Base-by-base conservation (phyloP, 805 yeast genomes). In the Wickerhamiella qilinensis region DNA sequence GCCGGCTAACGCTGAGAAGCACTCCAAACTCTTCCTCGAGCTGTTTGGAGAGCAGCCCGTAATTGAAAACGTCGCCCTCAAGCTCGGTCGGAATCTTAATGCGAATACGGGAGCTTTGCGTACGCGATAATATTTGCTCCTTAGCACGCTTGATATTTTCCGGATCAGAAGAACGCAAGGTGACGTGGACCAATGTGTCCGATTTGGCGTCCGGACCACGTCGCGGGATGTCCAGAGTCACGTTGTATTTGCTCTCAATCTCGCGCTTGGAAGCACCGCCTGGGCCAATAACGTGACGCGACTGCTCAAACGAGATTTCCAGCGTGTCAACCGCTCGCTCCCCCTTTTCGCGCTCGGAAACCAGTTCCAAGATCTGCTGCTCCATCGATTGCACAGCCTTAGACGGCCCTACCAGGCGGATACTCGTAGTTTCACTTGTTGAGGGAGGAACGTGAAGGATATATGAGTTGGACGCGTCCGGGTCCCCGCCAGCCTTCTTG, bases 281-380 rank as follows among this genome's bases (percentile, higher is more conserved):
- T 29, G 84, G 75, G 30, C 97, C 97, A 56, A 88, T 73, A 37
- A 88, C 53, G 8, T 73, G 66, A 49, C 83, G 71, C 50, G 82
- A 88, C 53, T 77, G 78, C 42, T 74, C 78, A 54, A 74, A 73
- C 30, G 91, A 73, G 49, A 88, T 65, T 14, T 65, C 73, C 14
- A 51, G 27, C 18, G 34, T 29, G 5, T n/a, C 42, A 11, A 15
- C 15, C 14, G 31, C 40, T 30, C 34, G 41, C 68, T 49, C 39
- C 20, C 31, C 36, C 14, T 41, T 29, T 63, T 67, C 46, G 66
- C 77, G 30, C 64, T 59, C 36, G 68, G 61, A 36, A 6, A 85
- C 77, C 37, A 86, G 63, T 37, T 65, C 64, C 39, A 73, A 63
- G 24, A 88, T 68, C 54, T 71, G 75, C 37, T 64, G 64, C 43